A percentile compares a stretch with the other conserved stretches of the same genome.
Evolutionary conservation across 768 basidiomycete species (phyloP).

Genomic region (Hygrophoropsis aurantiaca): DNA sequence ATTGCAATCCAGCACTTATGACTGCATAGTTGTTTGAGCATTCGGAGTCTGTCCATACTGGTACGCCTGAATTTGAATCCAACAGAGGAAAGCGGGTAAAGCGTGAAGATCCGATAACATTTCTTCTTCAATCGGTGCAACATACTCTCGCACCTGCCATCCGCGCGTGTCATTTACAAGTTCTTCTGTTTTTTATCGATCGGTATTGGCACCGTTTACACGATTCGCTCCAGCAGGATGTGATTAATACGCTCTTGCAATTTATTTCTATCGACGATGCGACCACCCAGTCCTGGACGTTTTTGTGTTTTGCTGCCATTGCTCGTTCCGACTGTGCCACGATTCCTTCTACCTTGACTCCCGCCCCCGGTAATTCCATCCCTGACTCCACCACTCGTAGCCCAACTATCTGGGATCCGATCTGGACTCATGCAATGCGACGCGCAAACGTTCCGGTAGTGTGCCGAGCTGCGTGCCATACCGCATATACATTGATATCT

Average conservation of each 20-base stretch:
- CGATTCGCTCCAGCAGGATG: constrained; percentile 50
- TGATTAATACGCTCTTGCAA: constrained; percentile 56
- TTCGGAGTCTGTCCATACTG: constrained; percentile 53
- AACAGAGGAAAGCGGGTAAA: constrained; percentile 50
- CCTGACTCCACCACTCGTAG: constrained; percentile 9
- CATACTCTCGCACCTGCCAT: constrained; percentile 28
- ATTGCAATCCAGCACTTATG: constrained; percentile 1
- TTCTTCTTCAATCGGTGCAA: constrained; percentile 53
- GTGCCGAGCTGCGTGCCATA: constrained; percentile 79
- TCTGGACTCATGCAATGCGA: constrained; percentile 84
- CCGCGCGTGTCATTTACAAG: constrained; percentile 61
- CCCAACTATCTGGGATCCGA: constrained; percentile 63
- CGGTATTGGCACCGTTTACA: constrained; percentile 72
- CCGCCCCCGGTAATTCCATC: not conserved
- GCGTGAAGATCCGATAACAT: constrained; percentile 57
- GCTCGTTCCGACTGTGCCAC: constrained; percentile 46
- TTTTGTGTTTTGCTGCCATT: constrained; percentile 76
- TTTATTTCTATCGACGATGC: constrained; percentile 66
- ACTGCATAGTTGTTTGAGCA: constrained; percentile 56
- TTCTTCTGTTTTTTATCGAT: constrained; percentile 82
- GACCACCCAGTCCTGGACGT: constrained; percentile 78
- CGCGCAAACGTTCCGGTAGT: constrained; percentile 65
- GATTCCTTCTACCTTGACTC: constrained; percentile 1
- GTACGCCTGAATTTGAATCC: constrained; percentile 30
- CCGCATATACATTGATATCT: constrained; percentile 54